Percentiles rank a stretch among this genome's conserved stretches.
Conservation (phyloP, 306 rosid genomes). For the Sesbania bispinosa region DNA sequence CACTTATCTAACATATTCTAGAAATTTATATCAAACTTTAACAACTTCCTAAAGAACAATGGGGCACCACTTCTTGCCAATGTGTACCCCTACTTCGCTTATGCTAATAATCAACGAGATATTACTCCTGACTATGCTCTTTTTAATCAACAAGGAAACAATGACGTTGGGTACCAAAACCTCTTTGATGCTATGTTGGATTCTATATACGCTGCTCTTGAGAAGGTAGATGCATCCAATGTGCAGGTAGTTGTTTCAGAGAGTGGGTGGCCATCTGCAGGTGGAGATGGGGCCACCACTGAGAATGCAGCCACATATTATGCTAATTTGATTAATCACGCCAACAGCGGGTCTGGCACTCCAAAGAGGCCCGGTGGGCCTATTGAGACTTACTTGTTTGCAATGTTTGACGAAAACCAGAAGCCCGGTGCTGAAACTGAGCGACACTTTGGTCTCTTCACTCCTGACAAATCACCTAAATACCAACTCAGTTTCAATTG, state of each 20-base stretch:
- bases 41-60: slow-evolving; percentile 27
- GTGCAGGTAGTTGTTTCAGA: slow-evolving; percentile 52
- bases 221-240: slow-evolving; percentile 34
- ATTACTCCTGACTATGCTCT: slow-evolving; percentile 42
- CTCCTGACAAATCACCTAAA: slow-evolving; percentile 29
- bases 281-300: slow-evolving; percentile 26
- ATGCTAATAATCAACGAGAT: background rate
- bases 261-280: slow-evolving; percentile 71
- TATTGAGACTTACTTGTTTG: slow-evolving; percentile 40
- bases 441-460: slow-evolving; percentile 43
- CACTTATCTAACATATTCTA: too few species aligned
- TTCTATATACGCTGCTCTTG: slow-evolving; percentile 51
- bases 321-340: slow-evolving; percentile 46
- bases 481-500: slow-evolving; percentile 32
- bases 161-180: slow-evolving; percentile 42
- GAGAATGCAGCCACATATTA: slow-evolving; percentile 44
- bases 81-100: slow-evolving; percentile 53
- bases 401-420: slow-evolving; percentile 43
- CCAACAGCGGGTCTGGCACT: slow-evolving; percentile 45
- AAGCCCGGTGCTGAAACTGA: slow-evolving; percentile 22
- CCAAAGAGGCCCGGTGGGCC: slow-evolving; percentile 27
- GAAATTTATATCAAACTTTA: too few species aligned
- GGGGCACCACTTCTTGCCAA: slow-evolving; percentile 69
- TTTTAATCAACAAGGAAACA: slow-evolving; percentile 33
- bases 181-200: slow-evolving; percentile 51